Evolutionary conservation across 371 early-diverging fungal species (phyloP), one percentile per base, ranked within the genome.

Genomic region (Catenaria anguillulae): DNA sequence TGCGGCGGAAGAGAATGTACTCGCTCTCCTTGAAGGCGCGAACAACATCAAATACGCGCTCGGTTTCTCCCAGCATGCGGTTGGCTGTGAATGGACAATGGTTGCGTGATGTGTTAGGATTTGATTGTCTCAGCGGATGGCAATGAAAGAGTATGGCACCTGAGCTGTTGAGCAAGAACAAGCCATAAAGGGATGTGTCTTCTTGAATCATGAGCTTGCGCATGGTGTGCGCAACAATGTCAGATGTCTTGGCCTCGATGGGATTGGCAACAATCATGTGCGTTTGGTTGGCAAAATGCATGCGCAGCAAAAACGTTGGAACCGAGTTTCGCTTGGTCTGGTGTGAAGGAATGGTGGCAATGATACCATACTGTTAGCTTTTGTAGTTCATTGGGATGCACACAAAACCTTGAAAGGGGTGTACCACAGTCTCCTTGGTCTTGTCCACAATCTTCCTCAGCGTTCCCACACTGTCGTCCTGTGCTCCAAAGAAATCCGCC

Each of bases 141-240:
- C 6, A 40, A 40, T 10, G 46, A 21, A 21, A 19, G 48, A 26
- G 24, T 2, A 0, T n/a, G 29, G 17, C 17, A 50, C 52, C 31
- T 1, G 8, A 12, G 26, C 52, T 31, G 31, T 50, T 19, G 19
- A 50, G 12, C 29, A 50, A 15, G 29, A 29, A 50, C 29, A 50
- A 19, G 2, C 52, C 52, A 23, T 50, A 50, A 2, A 15, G 31
- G 17, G 19, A 17, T 15, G 23, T 26, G 24, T 34, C 31, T 0
- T 58, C 58, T 15, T 5, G 24, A 31, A 58, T 58, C 58, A 58
- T 58, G 26, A 58, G 42, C 43, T 58, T 58, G 36, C 43, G 36
- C 40, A 36, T 8, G 17, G 21, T 31, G 31, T 40, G 36, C 29
- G 21, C 6, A 12, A 29, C 24, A 17, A 58, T 42, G 8, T 58